Base-by-base conservation (phyloP, 345 rosid species). In the Stellera chamaejasme region DNA sequence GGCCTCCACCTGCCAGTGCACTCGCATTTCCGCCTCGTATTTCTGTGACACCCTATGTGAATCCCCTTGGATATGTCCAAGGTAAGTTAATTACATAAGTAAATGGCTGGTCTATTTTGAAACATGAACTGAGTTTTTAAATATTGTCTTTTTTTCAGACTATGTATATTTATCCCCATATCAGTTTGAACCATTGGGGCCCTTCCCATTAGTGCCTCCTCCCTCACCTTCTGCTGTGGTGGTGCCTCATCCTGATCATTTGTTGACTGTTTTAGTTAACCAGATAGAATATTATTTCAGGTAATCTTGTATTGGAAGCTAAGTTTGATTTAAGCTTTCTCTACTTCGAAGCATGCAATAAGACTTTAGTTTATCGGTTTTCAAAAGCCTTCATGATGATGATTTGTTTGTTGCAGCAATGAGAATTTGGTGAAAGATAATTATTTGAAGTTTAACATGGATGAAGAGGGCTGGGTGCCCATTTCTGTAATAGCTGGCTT, bases 271-370 rank as follows among this genome's bases (percentile, higher is more conserved):
- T 69, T 27, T 83, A 72, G 56, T 76, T 46, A 43, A 49, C 45
- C 90, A 83, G 68, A 83, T 83, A 48, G 81, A 83, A 45, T 83
- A 78, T 65, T 83, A 83, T 69, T 83, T 83, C 81, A 83, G 90
- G 90, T 80, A 63, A 27, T 42, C 48, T 51, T 27, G 45, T 26
- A 14, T 12, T 41, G 0, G 3, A 26, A 14, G 23, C 7, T 48
- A 4, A 27, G 27, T 50, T 54, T 5, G 13, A 39, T 19, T 44
- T 14, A 15, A 27, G 47, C 6, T 27, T 23, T 25, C 13, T 61
- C 41, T 13, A 6, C 25, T 45, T 56, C 1, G 25, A 19, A 10
- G 41, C 10, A 41, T 32, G 5, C 39, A 32, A 32, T 32, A 5
- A 32, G 39, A 8, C 39, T 45, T 16, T 13, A 13, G 10, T 42